Base-by-base conservation (phyloP, 352 stramenopile species). In the Globisporangium irregulare region DNA sequence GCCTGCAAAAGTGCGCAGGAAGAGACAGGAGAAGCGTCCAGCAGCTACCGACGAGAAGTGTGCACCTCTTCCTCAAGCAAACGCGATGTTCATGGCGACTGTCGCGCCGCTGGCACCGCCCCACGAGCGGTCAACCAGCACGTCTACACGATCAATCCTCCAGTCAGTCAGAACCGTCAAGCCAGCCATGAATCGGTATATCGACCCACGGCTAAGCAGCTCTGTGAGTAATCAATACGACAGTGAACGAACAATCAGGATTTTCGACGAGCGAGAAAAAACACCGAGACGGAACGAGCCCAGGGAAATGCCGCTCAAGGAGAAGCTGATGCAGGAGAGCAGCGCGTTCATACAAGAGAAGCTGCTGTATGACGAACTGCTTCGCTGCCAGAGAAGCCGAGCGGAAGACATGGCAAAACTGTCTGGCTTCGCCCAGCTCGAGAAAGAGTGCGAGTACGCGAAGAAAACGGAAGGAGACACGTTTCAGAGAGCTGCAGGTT, bases 331-430 rank as follows among this genome's bases (percentile, higher is more conserved):
- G 0, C 38, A 51, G 29, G 59, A 70, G 51, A 74, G 51, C 7
- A 60, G 55, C 5, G 59, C 46, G 2, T 68, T 54, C 41, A 62
- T 68, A 14, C 62, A 63, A 7, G 60, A 77, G 57, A 76, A 75
- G 14, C 66, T 84, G 25, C 68, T 68, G 41, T 82, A 74, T 18
- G 77, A 82, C 60, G 73, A 84, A 59, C 67, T 84, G 18, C 34
- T 84, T 8, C 67, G 77, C 7, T 43, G 79, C 32, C 73, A 79
- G 55, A 63, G 67, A 12, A 73, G 74, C 24, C 77, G 77, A 9
- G 62, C 73, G 0, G 75, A 81, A 27, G 75, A 84, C 50, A 69
- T 75, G 46, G 57, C 54, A 3, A 72, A 53, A 41, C 36, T 84
- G 25, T 32, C 65, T 25, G 27, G 10, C 1, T 22, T 70, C 4